phyloP scores from a whole-genome alignment of 176 grass and related monocot genomes.

The Aechmea fasciata region DNA sequence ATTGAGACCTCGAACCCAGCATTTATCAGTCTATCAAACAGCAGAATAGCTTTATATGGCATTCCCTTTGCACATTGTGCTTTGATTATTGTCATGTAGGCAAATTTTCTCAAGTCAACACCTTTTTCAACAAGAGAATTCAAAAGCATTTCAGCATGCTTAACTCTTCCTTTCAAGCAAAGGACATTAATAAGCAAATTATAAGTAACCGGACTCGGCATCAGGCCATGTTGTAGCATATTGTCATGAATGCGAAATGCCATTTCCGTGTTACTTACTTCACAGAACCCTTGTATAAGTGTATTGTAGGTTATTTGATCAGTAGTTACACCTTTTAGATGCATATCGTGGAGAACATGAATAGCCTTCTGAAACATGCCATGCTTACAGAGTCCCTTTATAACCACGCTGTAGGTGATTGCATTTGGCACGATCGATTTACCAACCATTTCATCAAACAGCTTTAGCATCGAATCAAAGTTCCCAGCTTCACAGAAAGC shows the following conservation, averaged over 20 bases:
- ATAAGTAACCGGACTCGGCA: conserved; percentile 61
- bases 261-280: conserved; percentile 31
- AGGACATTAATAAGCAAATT: conserved; percentile 65
- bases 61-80: conserved; percentile 59
- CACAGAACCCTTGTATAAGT: conserved; percentile 71
- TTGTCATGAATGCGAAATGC: conserved; percentile 35
- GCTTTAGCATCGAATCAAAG: conserved; percentile 28
- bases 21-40: conserved; percentile 46
- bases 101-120: conserved; percentile 61
- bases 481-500: conserved; percentile 53
- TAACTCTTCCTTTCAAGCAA: conserved; percentile 50
- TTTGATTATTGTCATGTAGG: conserved; percentile 69
- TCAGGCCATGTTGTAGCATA: conserved; percentile 34
- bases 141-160: conserved; percentile 51
- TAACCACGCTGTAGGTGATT: conserved; percentile 56
- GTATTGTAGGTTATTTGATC: conserved; percentile 70
- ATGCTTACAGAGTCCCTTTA: conserved; percentile 82
- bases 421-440: conserved; percentile 49
- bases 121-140: conserved; percentile 39
- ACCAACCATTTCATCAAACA: conserved; percentile 62
- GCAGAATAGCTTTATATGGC: conserved; percentile 41
- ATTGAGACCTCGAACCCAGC: conserved; percentile 55
- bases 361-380: conserved; percentile 50
- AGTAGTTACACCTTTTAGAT: conserved; percentile 31
- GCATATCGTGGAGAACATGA: conserved; percentile 44